Evolutionary conservation across 164 flowering plant species (phyloP), one percentile per base, ranked within the genome.

Genomic region (Annona cherimola): DNA sequence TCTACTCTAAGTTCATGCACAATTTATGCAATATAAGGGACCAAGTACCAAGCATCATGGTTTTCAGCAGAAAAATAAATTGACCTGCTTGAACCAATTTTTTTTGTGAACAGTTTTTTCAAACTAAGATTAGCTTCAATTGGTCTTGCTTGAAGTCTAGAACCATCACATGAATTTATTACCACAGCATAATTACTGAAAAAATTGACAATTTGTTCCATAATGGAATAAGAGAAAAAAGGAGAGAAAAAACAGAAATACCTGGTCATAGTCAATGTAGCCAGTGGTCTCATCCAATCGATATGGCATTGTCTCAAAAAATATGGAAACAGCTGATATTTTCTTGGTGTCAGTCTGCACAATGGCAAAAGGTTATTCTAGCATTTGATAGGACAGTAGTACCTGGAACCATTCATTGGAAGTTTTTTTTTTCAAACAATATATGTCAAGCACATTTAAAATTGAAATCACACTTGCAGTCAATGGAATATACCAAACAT

Each of bases 301-400:
- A 77, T 94, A 94, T 45, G 98, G 96, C 78, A 94, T 85, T 78
- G 91, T 92, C 86, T 94, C 96, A 75, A 94, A 94, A 73, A 89
- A 94, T 74, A 94, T 92, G 0, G 98, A 94, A 0, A 92, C 87
- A 18, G 91, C 97, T 41, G 97, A 90, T 71, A 94, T 85, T 84
- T 94, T 94, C 83, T 90, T 94, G 61, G 90, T 85, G 75, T 87
- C 90, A 61, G 90, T 87, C 90, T 87, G 87, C 79, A 76, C 42
- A 65, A 40, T 1, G 63, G 45, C 62, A 61, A 75, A 45, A 40
- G 59, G 61, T 8, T 57, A 54, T 5, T 42, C 63, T 66, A 39
- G 67, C 19, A 63, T 40, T 7, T 64, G 40, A 11, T 43, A 43
- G 26, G 35, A 43, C 8, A 2, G 20, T 11, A 2, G 20, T 11